A percentile compares a stretch with the other conserved stretches of the same genome.
phyloP scores from a whole-genome alignment of 2,329 filamentous ascomycete species.

The Stagonosporopsis chrysanthemi region DNA sequence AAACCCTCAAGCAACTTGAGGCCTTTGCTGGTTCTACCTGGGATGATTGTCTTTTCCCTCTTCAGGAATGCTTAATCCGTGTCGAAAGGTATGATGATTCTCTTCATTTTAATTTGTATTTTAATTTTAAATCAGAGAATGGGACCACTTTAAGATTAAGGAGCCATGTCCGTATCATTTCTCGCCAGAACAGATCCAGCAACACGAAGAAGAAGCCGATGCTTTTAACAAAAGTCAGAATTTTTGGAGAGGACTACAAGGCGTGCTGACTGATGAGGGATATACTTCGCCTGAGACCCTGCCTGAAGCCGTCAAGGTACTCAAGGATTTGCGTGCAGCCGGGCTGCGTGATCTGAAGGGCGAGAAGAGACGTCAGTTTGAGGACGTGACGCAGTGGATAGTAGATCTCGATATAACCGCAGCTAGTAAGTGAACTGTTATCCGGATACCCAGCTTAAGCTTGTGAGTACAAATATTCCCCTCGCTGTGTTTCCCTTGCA shows the following conservation, averaged over 20 bases:
- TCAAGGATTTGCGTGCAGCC: slow-evolving; percentile 25
- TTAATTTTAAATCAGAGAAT: neutral
- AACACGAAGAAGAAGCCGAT: slow-evolving; percentile 32
- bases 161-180: slow-evolving; percentile 36
- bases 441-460: no score
- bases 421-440: no score
- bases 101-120: neutral
- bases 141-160: neutral
- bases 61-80: slow-evolving; percentile 34
- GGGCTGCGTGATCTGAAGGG: neutral
- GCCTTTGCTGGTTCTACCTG: slow-evolving; percentile 37
- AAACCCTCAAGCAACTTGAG: slow-evolving; percentile 39
- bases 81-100: slow-evolving; percentile 30
- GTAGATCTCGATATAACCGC: neutral
- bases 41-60: slow-evolving; percentile 34
- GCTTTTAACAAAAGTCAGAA: slow-evolving; percentile 37
- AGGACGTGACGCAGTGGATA: neutral
- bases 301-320: slow-evolving; percentile 25
- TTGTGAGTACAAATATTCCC: no score
- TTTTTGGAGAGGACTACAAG: slow-evolving; percentile 31
- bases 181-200: slow-evolving; percentile 17
- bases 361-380: neutral
- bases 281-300: slow-evolving; percentile 33
- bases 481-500: no score
- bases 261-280: slow-evolving; percentile 35